Evolutionary conservation across 78 protist species (phyloP).

Genomic region (Creolimax fragrantissima): DNA sequence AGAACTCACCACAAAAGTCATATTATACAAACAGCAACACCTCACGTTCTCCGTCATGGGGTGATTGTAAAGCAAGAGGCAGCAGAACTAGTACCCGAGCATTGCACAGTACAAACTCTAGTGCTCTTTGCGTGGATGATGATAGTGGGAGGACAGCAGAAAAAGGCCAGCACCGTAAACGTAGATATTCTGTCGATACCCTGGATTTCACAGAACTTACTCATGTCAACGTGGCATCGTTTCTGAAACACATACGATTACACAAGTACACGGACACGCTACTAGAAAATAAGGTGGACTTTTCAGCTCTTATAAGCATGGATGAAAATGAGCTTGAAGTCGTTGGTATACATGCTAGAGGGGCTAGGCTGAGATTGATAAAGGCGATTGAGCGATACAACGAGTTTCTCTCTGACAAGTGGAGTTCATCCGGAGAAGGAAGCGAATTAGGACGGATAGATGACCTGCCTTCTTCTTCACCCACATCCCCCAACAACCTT

Average conservation of each 20-base stretch:
- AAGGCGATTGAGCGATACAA: slow-evolving; percentile 14
- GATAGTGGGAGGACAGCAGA: neutral
- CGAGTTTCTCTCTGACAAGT: neutral
- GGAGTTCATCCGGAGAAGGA: too few species aligned
- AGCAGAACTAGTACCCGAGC: neutral
- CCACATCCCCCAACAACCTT: too few species aligned
- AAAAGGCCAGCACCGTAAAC: neutral
- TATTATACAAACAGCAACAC: neutral
- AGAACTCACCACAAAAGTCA: neutral
- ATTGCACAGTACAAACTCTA: neutral
- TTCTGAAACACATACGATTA: neutral
- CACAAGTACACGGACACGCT: slow-evolving; percentile 1
- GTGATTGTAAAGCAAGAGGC: neutral
- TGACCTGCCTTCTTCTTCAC: too few species aligned
- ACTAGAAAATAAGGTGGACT: neutral
- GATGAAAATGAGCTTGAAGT: neutral
- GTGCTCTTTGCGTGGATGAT: neutral
- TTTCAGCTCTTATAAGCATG: neutral
- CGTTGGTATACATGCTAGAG: slow-evolving; percentile 11
- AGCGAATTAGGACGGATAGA: too few species aligned
- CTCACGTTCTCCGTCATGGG: neutral
- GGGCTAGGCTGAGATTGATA: slow-evolving; percentile 8
- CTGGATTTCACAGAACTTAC: neutral
- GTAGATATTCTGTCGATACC: neutral
- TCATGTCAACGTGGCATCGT: neutral